A percentile compares a stretch with the other conserved stretches of the same genome.
Conservation (phyloP, 2,329 filamentous ascomycete genomes). For the Huntiella savannae region DNA sequence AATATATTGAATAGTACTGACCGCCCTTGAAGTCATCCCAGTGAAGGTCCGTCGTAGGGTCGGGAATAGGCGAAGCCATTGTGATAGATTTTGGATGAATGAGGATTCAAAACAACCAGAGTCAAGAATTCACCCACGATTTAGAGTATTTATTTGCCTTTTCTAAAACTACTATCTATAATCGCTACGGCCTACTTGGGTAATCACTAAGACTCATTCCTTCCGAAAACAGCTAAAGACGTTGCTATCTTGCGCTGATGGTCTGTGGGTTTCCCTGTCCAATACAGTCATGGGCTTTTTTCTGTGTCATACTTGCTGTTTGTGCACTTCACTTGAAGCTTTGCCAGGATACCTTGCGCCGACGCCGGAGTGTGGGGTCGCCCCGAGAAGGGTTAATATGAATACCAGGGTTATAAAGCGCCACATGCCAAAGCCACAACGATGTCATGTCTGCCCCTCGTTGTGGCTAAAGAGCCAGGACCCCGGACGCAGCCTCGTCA, state of each 20-base stretch:
- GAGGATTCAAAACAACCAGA: too few species aligned
- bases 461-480: not conserved
- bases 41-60: constrained; percentile 47
- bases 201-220: not conserved
- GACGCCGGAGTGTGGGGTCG: constrained; percentile 5
- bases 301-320: not conserved
- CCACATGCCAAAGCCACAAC: constrained; percentile 4
- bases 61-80: constrained; percentile 25
- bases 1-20: constrained; percentile 4
- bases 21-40: constrained; percentile 44
- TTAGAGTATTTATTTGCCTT: too few species aligned
- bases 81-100: not conserved
- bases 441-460: constrained; percentile 8
- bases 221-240: constrained; percentile 7
- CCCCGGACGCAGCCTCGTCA: constrained; percentile 9
- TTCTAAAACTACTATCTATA: too few species aligned
- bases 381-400: too few species aligned
- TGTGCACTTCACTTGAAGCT: not conserved
- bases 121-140: too few species aligned
- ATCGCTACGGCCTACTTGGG: too few species aligned
- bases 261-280: constrained; percentile 1
- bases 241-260: constrained; percentile 4
- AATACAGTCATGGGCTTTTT: constrained; percentile 1
- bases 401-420: not conserved
- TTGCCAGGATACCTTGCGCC: not conserved